Evolutionary conservation across 768 basidiomycete genomes (phyloP).

Genomic region (Termitomyces sp.): DNA sequence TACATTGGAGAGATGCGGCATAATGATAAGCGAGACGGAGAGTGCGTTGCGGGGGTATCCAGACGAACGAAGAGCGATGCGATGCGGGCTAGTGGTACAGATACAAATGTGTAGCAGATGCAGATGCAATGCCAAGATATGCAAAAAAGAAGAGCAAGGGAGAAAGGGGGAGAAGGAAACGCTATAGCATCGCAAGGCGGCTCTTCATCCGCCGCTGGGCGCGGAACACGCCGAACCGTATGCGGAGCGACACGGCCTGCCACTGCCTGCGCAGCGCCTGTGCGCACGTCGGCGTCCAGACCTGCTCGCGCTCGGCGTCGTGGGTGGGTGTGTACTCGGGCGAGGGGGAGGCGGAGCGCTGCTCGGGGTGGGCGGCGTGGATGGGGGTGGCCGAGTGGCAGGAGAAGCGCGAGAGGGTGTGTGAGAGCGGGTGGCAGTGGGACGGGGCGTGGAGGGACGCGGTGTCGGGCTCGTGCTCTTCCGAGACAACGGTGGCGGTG

Average conservation of each 20-base stretch:
- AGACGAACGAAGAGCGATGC: neutral
- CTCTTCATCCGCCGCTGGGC: conserved; percentile 29
- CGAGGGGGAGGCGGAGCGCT: neutral
- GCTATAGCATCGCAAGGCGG: conserved; percentile 20
- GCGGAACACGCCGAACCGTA: conserved; percentile 56
- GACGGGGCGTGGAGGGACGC: conserved; percentile 1
- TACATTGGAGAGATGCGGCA: neutral
- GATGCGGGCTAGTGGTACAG: neutral
- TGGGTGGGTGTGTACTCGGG: conserved; percentile 4
- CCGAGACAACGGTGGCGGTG: neutral
- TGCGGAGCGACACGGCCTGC: conserved; percentile 51
- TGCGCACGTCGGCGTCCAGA: conserved; percentile 52
- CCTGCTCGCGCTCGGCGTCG: conserved; percentile 8
- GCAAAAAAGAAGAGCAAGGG: neutral
- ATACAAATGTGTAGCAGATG: conserved; percentile 1
- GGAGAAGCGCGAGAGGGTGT: conserved; percentile 2
- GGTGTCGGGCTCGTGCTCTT: neutral
- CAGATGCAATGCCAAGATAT: neutral
- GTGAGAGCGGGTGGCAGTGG: conserved; percentile 1
- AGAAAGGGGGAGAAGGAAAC: neutral
- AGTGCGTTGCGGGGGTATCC: neutral
- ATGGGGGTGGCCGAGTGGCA: neutral
- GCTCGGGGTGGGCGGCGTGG: neutral
- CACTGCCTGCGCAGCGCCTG: conserved; percentile 51
- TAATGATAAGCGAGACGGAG: neutral